A percentile compares a stretch with the other conserved stretches of the same genome.
These are phyloP conservation scores for Grosmannia huntii DNA, from an alignment of 2,329 filamentous ascomycete species.

Conservation along the genomic window DNA sequence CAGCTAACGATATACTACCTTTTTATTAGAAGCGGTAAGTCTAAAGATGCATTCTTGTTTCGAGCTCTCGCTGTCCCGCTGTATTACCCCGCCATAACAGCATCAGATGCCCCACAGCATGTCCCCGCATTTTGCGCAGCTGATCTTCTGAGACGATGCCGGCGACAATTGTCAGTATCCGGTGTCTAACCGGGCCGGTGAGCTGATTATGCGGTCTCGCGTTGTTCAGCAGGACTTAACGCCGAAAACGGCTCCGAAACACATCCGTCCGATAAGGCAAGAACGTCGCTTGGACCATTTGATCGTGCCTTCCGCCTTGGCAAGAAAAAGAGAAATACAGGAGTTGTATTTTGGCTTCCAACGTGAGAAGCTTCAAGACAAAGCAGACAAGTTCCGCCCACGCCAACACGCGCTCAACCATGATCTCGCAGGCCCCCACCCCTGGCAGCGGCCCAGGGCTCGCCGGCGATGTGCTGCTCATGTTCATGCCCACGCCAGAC, in stretches of 20 bases:
- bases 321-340: background rate
- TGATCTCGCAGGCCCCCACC: background rate
- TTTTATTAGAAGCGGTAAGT: too few relatives aligned
- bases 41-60: too few relatives aligned
- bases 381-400: background rate
- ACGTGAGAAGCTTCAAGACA: too few relatives aligned
- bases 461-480: conserved; percentile 25
- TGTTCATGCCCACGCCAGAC: conserved; percentile 20
- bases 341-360: background rate
- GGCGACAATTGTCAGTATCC: too few relatives aligned
- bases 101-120: too few relatives aligned
- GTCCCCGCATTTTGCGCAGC: too few relatives aligned
- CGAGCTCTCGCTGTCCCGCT: too few relatives aligned
- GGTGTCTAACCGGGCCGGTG: too few relatives aligned
- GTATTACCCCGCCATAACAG: too few relatives aligned
- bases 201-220: too few relatives aligned
- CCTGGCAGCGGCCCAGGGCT: conserved; percentile 8
- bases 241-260: background rate
- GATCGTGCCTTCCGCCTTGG: background rate
- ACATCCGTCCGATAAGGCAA: background rate
- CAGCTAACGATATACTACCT: too few relatives aligned
- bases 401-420: background rate
- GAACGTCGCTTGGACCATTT: background rate
- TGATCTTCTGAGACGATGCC: too few relatives aligned
- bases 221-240: background rate